Evolutionary conservation across 495 filamentous ascomycete species (phyloP), one percentile per base, ranked within the genome.

Genomic region (Lasiosphaeris hirsuta): DNA sequence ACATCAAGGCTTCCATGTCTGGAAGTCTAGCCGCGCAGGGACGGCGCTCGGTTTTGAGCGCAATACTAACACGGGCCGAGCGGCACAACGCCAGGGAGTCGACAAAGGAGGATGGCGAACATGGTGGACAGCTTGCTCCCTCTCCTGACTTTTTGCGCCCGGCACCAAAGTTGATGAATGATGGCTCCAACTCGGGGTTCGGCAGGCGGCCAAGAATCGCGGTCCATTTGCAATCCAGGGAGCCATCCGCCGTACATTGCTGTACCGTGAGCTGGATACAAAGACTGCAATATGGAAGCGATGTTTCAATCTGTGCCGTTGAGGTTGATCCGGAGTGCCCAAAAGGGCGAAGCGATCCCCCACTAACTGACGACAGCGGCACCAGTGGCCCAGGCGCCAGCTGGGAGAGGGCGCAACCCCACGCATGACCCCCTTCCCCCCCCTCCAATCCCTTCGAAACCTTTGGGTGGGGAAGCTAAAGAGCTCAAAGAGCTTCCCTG

Each of bases 261-360:
- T 13, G 14, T 3, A 41, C 39, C 39, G 14, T 13, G 6, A 8
- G 11, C 34, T 34, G 33, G 6, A 4, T 1, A 15, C 23, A 15
- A 15, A 18, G 19, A 18, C 51, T 10, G 4, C 11, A 23, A 36
- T 10, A 30, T 37, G 49, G 45, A 57, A 56, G 63, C 50, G 54
- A 55, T 47, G 60, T 59, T 55, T 65, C 58, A 51, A 56, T 15
- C 52, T 33, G 52, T 51, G 37, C 43, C 48, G 59, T 62, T 30
- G 43, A 50, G 51, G 58, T 30, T 51, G 46, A 54, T 58, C 63
- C 63, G 60, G 65, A 56, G 40, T 65, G 36, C 63, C 63, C 46
- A 63, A 62, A 63, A 30, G 14, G 60, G 65, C 40, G 49, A 62
- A 58, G 60, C 54, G 65, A 56, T 51, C 54, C 46, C 43, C 42